phyloP scores from a whole-genome alignment of 352 stramenopile genomes.

The Hyphochytrium catenoides region DNA sequence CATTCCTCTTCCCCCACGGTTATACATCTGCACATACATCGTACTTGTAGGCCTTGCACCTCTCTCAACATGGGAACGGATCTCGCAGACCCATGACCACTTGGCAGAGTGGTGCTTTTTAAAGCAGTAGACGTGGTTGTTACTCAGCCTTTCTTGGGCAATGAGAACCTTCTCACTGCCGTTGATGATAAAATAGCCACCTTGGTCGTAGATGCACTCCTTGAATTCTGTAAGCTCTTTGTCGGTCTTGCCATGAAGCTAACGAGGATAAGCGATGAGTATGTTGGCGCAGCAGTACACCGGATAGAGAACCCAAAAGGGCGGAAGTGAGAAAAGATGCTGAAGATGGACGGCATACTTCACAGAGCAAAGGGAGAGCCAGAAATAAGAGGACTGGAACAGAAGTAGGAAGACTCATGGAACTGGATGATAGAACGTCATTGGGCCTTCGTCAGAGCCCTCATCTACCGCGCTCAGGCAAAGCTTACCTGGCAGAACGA shows the following conservation, averaged over 20 bases:
- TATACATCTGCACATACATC: conserved; percentile 98
- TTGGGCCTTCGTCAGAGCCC: no score
- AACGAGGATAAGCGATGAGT: no score
- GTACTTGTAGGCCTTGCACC: conserved; percentile 79
- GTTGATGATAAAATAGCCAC: conserved; percentile 99
- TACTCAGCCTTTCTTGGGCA: conserved; percentile 96
- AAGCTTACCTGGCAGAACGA: conserved; percentile 85
- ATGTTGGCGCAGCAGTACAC: no score
- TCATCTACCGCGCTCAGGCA: no score
- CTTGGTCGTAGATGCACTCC: conserved; percentile 99
- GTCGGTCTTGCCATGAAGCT: conserved; percentile 70
- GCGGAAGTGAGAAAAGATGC: no score
- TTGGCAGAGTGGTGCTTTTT: conserved; percentile 92
- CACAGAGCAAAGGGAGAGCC: no score
- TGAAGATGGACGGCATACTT: no score
- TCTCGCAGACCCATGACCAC: conserved; percentile 88
- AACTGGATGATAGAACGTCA: no score
- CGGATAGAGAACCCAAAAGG: no score
- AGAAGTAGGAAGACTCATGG: no score
- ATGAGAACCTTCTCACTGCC: conserved; percentile 95
- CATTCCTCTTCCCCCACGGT: no score
- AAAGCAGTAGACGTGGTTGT: conserved; percentile 99
- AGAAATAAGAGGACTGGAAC: no score
- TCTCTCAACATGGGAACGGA: conserved; percentile 85
- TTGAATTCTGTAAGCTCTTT: conserved; percentile 77